A percentile compares a stretch with the other conserved stretches of the same genome.
Evolutionary conservation across 768 basidiomycete genomes (phyloP).

Genomic region (Udeniomyces megalosporus): DNA sequence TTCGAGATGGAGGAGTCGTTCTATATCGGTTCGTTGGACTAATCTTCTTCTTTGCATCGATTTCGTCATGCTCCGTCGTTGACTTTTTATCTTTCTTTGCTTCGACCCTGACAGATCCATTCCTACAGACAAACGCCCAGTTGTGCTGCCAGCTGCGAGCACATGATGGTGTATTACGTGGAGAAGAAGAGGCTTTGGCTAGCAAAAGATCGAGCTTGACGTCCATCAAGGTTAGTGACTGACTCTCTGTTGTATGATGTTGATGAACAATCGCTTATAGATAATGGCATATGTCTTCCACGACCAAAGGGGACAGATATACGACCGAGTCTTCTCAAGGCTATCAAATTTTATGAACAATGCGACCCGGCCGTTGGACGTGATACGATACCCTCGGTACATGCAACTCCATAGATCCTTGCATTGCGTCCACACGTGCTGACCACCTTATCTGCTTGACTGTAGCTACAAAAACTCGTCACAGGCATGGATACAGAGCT

Average conservation of each 20-base stretch:
- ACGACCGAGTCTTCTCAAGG: background rate
- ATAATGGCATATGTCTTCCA: too few relatives aligned
- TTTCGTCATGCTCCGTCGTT: background rate
- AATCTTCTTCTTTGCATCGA: background rate
- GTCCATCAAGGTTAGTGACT: constrained; percentile 2
- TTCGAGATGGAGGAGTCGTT: constrained; percentile 7
- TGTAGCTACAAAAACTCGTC: background rate
- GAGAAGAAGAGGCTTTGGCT: background rate
- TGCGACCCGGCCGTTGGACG: background rate
- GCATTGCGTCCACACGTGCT: too few relatives aligned
- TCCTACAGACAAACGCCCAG: background rate
- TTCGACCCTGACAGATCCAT: background rate
- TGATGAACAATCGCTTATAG: background rate
- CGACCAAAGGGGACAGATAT: constrained; percentile 5
- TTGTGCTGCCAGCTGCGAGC: background rate
- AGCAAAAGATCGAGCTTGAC: background rate
- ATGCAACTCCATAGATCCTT: too few relatives aligned
- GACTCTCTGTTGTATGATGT: background rate
- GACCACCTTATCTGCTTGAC: too few relatives aligned
- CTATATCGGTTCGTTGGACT: constrained; percentile 4
- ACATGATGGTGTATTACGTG: background rate
- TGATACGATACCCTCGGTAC: too few relatives aligned
- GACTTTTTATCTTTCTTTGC: background rate
- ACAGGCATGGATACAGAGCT: constrained; percentile 1
- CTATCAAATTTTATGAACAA: background rate